These are phyloP conservation scores for Hypoxylon sp. DNA, from an alignment of 2,329 filamentous ascomycete species.

Conservation along the genomic window DNA sequence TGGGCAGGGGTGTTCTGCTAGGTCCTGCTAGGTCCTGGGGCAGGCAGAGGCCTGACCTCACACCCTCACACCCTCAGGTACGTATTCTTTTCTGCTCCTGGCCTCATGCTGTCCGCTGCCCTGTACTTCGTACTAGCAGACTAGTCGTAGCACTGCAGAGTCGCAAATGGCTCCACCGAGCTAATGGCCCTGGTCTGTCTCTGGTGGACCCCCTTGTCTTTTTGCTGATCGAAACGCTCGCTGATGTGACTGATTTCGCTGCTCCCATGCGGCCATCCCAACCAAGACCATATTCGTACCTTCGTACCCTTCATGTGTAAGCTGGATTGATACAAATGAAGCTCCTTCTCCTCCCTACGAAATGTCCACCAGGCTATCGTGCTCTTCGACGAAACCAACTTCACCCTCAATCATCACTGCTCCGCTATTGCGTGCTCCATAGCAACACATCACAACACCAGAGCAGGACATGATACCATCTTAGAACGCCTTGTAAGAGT, in stretches of 20 bases:
- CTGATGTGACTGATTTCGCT: slow-evolving; percentile 45
- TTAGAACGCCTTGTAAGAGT: slow-evolving; percentile 34
- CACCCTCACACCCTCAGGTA: slow-evolving; percentile 6
- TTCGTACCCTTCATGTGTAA: slow-evolving; percentile 40
- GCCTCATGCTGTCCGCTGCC: slow-evolving; percentile 9
- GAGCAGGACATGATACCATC: slow-evolving; percentile 41
- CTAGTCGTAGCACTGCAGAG: slow-evolving; percentile 25
- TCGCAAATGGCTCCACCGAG: slow-evolving; percentile 41
- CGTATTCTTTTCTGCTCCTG: slow-evolving; percentile 3
- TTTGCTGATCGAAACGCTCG: slow-evolving; percentile 48
- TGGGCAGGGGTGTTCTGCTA: slow-evolving; percentile 35
- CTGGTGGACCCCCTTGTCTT: slow-evolving; percentile 39
- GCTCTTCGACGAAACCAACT: slow-evolving; percentile 35
- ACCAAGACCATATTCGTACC: slow-evolving; percentile 40
- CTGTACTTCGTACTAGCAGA: slow-evolving; percentile 8
- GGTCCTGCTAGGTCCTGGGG: no score
- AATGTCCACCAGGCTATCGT: slow-evolving; percentile 30
- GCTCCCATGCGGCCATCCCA: slow-evolving; percentile 36
- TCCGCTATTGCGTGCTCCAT: slow-evolving; percentile 40
- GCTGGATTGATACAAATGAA: slow-evolving; percentile 51
- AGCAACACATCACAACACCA: slow-evolving; percentile 38
- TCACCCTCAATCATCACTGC: slow-evolving; percentile 28
- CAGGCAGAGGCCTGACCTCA: slow-evolving; percentile 16
- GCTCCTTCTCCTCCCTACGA: slow-evolving; percentile 46
- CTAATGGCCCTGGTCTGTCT: slow-evolving; percentile 40